phyloP scores from a whole-genome alignment of 2,329 filamentous ascomycete species.

The Aureobasidium sp. region DNA sequence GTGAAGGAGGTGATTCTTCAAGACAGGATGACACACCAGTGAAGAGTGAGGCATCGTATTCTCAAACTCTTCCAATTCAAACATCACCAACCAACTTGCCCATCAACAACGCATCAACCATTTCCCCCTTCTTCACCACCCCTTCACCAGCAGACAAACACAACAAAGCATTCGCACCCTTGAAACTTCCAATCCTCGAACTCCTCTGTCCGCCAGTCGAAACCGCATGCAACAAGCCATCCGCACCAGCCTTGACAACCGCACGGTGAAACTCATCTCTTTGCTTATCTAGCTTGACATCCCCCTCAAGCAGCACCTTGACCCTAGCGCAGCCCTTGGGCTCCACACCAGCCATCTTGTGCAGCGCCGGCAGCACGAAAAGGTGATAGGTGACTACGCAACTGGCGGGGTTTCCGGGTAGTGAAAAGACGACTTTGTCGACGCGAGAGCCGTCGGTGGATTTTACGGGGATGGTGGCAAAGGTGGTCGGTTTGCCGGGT shows the following conservation, averaged over 20 bases:
- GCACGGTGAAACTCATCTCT: conserved; percentile 88
- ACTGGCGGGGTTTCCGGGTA: conserved; percentile 90
- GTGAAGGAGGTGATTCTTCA: too few relatives aligned
- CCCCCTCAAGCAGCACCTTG: conserved; percentile 60
- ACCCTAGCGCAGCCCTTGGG: conserved; percentile 63
- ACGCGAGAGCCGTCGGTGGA: conserved; percentile 43
- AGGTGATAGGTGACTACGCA: conserved; percentile 89
- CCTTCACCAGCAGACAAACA: conserved; percentile 57
- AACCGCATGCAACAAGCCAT: conserved; percentile 61
- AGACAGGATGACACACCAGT: too few relatives aligned
- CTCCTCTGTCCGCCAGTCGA: conserved; percentile 90
- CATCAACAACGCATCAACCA: conserved; percentile 74
- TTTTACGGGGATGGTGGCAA: conserved; percentile 73
- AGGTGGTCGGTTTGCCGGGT: conserved; percentile 94
- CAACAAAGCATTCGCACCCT: conserved; percentile 77
- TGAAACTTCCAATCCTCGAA: conserved; percentile 79
- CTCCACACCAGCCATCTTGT: conserved; percentile 61
- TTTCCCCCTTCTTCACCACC: conserved; percentile 57
- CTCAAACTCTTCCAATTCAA: too few relatives aligned
- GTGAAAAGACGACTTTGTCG: conserved; percentile 69
- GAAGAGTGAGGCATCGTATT: too few relatives aligned
- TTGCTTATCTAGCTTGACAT: conserved; percentile 63
- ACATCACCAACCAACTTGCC: conserved; percentile 32
- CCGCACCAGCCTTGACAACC: conserved; percentile 51
- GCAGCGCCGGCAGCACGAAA: conserved; percentile 82